Base-by-base conservation (phyloP, 306 rosid species). In the Notholithocarpus densiflorus region DNA sequence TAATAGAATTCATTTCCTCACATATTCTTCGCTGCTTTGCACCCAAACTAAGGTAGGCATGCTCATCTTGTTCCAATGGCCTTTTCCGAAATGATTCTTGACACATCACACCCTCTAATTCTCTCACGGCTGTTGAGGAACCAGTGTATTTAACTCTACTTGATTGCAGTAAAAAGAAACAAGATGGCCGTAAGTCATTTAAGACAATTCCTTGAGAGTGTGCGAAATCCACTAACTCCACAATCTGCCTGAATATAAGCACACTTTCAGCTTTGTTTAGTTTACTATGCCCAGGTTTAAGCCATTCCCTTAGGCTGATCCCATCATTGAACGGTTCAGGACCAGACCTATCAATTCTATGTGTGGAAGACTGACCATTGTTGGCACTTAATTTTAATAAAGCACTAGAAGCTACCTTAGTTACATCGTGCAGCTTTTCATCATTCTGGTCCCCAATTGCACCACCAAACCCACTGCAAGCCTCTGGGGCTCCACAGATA, bases 231-330 rank as follows among this genome's bases (percentile, higher is more conserved):
- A 86, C 89, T 71, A 82, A 74, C 60, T 87, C 87, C 87, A 90
- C 77, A 24, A 92, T 77, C 82, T 86, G 86, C 84, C 88, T 88
- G 75, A 90, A 92, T 40, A 92, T 56, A 52, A 37, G 80, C 34
- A 90, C 18, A 56, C 88, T 88, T 81, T 72, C 80, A 43, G 74
- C 71, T 85, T 81, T 87, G 64, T 75, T 78, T 56, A 77, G 73
- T 66, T 66, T 82, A 24, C 32, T 74, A 55, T 81, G 55, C 54
- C 84, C 75, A 31, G 74, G 81, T 24, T 61, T 87, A 76, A 90
- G 73, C 91, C 91, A 87, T 61, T 85, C 89, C 77, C 92, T 88
- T 79, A 90, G 72, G 91, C 78, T 82, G 65, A 85, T 65, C 75
- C 85, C 94, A 54, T 56, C 45, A 27, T 72, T 59, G n/a, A 31